phyloP scores from a whole-genome alignment of 2,329 filamentous ascomycete genomes.

The Curvularia eragrostidis region DNA sequence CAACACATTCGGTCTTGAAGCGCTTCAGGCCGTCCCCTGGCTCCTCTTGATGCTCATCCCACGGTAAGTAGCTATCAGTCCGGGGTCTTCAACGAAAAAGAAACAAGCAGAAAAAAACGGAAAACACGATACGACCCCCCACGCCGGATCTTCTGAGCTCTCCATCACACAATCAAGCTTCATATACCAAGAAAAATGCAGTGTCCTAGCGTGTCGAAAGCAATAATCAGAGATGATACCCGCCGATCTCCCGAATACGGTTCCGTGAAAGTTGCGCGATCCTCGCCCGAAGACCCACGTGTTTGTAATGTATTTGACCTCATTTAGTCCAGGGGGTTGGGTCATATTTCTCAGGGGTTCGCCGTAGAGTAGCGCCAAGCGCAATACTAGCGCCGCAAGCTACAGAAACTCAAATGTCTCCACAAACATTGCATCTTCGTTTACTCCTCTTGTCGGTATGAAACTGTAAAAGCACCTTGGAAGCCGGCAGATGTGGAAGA shows the following conservation, averaged over 20 bases:
- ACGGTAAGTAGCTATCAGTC: not conserved
- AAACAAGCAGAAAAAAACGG: not conserved
- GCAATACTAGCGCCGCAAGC: not conserved
- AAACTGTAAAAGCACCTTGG: not conserved
- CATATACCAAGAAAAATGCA: not conserved
- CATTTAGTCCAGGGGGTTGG: not conserved
- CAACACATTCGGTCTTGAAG: not conserved
- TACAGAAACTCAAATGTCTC: not conserved
- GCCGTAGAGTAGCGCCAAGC: conserved; percentile 6
- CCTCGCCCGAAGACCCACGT: conserved; percentile 14
- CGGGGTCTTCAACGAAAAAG: not conserved
- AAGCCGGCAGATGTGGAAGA: not conserved
- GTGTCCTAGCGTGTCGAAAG: not conserved
- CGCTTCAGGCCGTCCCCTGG: not conserved
- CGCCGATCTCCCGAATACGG: not conserved
- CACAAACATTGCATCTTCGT: not conserved
- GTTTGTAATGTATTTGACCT: conserved; percentile 22
- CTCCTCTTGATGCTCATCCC: not conserved
- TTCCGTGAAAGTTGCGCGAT: not conserved
- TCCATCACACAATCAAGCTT: not conserved
- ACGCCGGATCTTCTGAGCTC: not conserved
- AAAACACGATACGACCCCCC: not conserved
- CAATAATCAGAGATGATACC: not conserved
- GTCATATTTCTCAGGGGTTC: conserved; percentile 9
- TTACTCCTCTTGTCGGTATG: not conserved